Conservation (phyloP, 2,329 filamentous ascomycete species). For the Amauroascus niger region DNA sequence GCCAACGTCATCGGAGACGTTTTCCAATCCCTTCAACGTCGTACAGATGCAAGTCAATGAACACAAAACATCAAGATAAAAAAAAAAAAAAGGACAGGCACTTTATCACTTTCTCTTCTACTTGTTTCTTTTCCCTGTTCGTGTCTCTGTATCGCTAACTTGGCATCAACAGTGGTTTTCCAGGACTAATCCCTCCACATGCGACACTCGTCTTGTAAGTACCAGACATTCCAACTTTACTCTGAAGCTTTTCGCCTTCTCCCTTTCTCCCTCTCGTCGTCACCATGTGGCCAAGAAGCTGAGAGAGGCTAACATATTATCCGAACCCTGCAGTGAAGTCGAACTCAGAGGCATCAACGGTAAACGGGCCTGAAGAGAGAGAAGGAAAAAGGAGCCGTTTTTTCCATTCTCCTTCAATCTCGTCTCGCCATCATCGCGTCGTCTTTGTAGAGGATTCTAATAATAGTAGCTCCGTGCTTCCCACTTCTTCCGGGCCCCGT, state of each 20-base stretch:
- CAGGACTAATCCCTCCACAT: slow-evolving; percentile 63
- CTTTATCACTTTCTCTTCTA: too few relatives aligned
- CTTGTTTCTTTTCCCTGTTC: background rate
- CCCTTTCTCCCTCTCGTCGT: slow-evolving; percentile 20
- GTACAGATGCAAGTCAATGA: too few relatives aligned
- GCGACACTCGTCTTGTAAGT: slow-evolving; percentile 75
- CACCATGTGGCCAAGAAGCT: too few relatives aligned
- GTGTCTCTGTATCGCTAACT: slow-evolving; percentile 8
- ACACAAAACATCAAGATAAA: too few relatives aligned
- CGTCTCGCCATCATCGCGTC: too few relatives aligned
- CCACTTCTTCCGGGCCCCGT: background rate
- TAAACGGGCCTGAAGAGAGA: slow-evolving; percentile 31
- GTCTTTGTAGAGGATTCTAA: too few relatives aligned
- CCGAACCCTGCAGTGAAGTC: slow-evolving; percentile 48
- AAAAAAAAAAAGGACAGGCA: too few relatives aligned
- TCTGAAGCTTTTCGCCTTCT: too few relatives aligned
- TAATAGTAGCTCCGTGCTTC: too few relatives aligned
- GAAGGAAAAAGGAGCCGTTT: too few relatives aligned
- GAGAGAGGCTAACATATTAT: slow-evolving; percentile 2
- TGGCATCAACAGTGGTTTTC: slow-evolving; percentile 56
- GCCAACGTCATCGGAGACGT: background rate
- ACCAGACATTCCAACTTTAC: background rate
- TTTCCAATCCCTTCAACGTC: background rate
- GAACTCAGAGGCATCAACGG: slow-evolving; percentile 56
- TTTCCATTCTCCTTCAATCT: too few relatives aligned